These are phyloP conservation scores for Globisporangium nagaii DNA, from an alignment of 352 stramenopile species.

Conservation along the genomic window DNA sequence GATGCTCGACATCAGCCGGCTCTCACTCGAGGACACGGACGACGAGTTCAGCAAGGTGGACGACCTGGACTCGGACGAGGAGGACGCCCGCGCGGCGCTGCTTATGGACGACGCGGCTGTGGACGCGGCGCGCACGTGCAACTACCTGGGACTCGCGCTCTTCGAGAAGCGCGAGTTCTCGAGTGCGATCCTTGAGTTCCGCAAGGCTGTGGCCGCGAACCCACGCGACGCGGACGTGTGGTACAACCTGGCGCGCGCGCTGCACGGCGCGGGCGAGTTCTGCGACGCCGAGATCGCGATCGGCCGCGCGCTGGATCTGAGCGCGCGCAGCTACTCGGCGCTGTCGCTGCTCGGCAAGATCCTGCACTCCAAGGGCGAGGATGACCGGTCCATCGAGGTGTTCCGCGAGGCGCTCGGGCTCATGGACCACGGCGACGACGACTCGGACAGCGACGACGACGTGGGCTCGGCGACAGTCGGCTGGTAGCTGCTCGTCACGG, in stretches of 20 bases:
- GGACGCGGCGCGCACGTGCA: constrained; percentile 62
- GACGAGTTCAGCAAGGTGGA: constrained; percentile 28
- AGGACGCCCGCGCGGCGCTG: constrained; percentile 13
- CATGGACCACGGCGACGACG: constrained; percentile 47
- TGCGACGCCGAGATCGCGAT: constrained; percentile 69
- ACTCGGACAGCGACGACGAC: constrained; percentile 70
- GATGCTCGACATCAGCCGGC: constrained; percentile 63
- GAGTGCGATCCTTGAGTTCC: constrained; percentile 57
- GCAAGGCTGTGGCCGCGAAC: constrained; percentile 63
- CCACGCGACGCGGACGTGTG: constrained; percentile 64
- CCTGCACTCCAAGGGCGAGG: constrained; percentile 68
- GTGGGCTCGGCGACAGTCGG: constrained; percentile 76
- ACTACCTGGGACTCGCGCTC: constrained; percentile 64
- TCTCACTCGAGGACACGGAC: constrained; percentile 27
- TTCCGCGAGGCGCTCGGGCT: constrained; percentile 72
- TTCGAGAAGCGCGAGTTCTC: constrained; percentile 61
- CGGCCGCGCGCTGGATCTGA: constrained; percentile 44
- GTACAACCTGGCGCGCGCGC: constrained; percentile 66
- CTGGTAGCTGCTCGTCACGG: constrained; percentile 43
- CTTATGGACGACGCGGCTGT: constrained; percentile 45
- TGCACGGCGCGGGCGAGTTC: constrained; percentile 47
- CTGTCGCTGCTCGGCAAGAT: constrained; percentile 82
- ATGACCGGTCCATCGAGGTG: constrained; percentile 67
- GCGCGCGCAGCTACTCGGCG: constrained; percentile 50
- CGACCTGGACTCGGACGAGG: constrained; percentile 20